Conservation (phyloP, 2,329 filamentous ascomycete genomes). For the Penicillium sp. region DNA sequence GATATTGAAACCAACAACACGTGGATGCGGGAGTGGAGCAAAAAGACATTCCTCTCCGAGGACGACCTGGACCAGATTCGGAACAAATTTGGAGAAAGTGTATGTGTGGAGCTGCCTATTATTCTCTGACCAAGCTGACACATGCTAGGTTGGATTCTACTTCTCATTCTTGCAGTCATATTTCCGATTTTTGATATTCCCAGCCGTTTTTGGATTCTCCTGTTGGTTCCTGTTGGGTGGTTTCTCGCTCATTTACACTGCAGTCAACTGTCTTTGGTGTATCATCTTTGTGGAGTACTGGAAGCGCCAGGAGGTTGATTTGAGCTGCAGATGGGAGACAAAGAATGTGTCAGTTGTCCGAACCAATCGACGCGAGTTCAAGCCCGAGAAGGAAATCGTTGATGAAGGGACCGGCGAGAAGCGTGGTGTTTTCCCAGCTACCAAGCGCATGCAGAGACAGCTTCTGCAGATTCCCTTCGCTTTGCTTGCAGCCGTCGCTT, state of each 20-base stretch:
- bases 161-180: constrained; percentile 96
- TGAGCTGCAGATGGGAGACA: constrained; percentile 88
- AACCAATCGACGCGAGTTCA: constrained; percentile 73
- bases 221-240: constrained; percentile 81
- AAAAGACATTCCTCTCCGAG: constrained; percentile 47
- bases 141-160: constrained; percentile 76
- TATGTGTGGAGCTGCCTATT: constrained; percentile 17
- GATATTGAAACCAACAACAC: constrained; percentile 73
- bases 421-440: constrained; percentile 73
- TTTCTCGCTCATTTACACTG: constrained; percentile 80
- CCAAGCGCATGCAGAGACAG: constrained; percentile 77
- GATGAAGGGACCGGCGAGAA: constrained; percentile 84
- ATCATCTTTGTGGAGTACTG: constrained; percentile 93
- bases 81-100: constrained; percentile 70
- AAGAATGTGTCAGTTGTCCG: constrained; percentile 83
- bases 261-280: constrained; percentile 80
- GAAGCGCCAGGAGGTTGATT: constrained; percentile 89
- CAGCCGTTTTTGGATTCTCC: constrained; percentile 74
- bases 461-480: constrained; percentile 88
- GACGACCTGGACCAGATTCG: constrained; percentile 74
- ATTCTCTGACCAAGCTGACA: neutral
- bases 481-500: constrained; percentile 67
- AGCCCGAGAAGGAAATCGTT: constrained; percentile 72
- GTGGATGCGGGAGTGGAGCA: constrained; percentile 77
- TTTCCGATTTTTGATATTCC: constrained; percentile 81